Evolutionary conservation across 2,329 filamentous ascomycete genomes (phyloP), one percentile per base, ranked within the genome.

Genomic region (Aspergillus fumigatus): DNA sequence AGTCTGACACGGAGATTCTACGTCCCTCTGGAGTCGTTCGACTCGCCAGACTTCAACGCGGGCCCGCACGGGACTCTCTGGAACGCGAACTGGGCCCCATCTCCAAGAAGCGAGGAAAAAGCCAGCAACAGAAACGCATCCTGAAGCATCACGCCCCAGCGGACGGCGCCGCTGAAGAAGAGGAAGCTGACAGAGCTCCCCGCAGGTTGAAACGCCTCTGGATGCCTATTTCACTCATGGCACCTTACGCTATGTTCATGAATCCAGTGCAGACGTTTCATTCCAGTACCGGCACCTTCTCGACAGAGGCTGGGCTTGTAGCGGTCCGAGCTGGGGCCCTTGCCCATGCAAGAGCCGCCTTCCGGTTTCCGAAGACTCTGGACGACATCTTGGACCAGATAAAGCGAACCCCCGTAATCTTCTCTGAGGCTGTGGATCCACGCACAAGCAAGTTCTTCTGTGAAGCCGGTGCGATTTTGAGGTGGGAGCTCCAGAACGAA

Each of bases 231-330:
- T 70, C 70, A 21, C 54, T 57, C 38, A 61, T 69, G 43, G 63
- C 61, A 2, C 63, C 67, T 4, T 66, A 70, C 58, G 62, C 68
- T 10, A 73, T 75, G 64, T 54, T 78, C 23, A 74, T 76, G 67
- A 70, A 67, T 48, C 69, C 76, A 19, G 60, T 58, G 14, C 74
- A 77, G 50, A 53, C 57, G 1, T 80, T 78, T 60, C 68, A 79
- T 56, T 29, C 63, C 8, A 56, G 59, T 3, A 77, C 65, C 32
- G 78, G 79, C 3, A 81, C 79, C 0, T 80, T 80, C 62, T 75
- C 73, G 2, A 80, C 78, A 0, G 67, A 75, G n/a, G 70, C 71
- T 52, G 62, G 62, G 25, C 50, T 66, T n/a, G 55, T 59, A 57
- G 57, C 60, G 32, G 40, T 57, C 32, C 52, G 50, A 32, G 60